Base-by-base conservation (phyloP, 2,329 filamentous ascomycete genomes). In the Paecilomyces sp. region DNA sequence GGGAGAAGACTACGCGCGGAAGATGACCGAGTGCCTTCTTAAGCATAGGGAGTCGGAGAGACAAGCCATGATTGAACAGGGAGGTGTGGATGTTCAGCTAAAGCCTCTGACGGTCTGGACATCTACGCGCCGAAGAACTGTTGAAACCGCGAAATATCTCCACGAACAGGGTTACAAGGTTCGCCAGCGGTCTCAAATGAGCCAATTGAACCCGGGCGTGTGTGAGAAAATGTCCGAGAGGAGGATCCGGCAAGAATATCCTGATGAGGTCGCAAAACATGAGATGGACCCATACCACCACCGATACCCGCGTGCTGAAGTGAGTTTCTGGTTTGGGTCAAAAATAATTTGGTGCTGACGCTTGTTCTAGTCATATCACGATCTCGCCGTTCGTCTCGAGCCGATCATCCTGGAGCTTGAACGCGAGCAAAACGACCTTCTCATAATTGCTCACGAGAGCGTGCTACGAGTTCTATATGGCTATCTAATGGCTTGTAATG, bases 401-500 rank as follows among this genome's bases (percentile, higher is more conserved):
- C 95, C 94, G 50, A 96, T 99, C 69, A 99, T 99, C 70, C 85
- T 99, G 31, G 94, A 99, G 74, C 84, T 99, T 13, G 94, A 99
- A 79, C 88, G 94, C 52, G 94, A 99, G 77, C 91, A 97, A 68
- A 96, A 95, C 65, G 94, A 99, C 72, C 83, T 99, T n/a, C 84
- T 99, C 57, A 97, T 99, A 71, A 97, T 99, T 66, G 94, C 94
- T 0, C 94, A 99, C 74, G 94, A 99, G 75, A 96, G 91, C 57
- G 94, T 99, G n/a, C 83, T 99, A 54, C 90, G 94, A 52, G 94
- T 99, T 25, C 83, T 99, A 3, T 99, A 99, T 72, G 92, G 92
- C 25, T 99, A 99, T 75, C 82, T 99, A 47, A 99, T 99, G 94
- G 94, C 96, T 67, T 97, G 94, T 77, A 94, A 93, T 72, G 92